These are phyloP conservation scores for Hyphopichia wangnamkhiaoensis DNA, from an alignment of 1,139 yeast species.

Conservation along the genomic window DNA sequence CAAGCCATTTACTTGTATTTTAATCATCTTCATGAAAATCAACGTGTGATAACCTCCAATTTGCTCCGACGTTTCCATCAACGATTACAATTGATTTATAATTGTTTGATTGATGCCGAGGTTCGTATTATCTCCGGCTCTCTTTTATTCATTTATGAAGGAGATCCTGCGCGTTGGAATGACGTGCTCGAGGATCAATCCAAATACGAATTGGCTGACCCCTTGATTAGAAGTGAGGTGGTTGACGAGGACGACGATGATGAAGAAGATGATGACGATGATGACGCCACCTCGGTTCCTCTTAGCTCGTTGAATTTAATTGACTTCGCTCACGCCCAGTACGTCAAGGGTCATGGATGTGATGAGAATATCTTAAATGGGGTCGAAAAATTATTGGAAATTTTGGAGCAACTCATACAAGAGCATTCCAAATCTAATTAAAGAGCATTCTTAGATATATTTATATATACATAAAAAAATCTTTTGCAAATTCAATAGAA, in stretches of 20 bases:
- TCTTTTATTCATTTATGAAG: conserved; percentile 72
- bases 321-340: conserved; percentile 87
- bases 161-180: conserved; percentile 55
- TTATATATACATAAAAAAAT: conserved; percentile 1
- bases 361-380: conserved; percentile 75
- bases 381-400: conserved; percentile 54
- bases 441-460: too few species aligned
- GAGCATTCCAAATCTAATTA: conserved; percentile 3
- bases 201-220: conserved; percentile 34
- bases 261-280: conserved; percentile 34
- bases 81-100: conserved; percentile 64
- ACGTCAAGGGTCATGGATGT: conserved; percentile 62
- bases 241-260: conserved; percentile 24
- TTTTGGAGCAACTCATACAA: conserved; percentile 32
- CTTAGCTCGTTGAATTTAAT: conserved; percentile 65
- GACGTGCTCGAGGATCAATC: conserved; percentile 20
- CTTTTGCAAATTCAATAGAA: conserved; percentile 1
- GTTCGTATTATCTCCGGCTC: conserved; percentile 75
- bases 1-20: conserved; percentile 59
- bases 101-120: conserved; percentile 62
- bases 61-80: conserved; percentile 46
- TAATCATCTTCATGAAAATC: conserved; percentile 28
- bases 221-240: conserved; percentile 36
- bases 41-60: conserved; percentile 20
- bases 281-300: conserved; percentile 22